These are phyloP conservation scores for Rubroboletus satanas DNA, from an alignment of 768 basidiomycete genomes.

Conservation along the genomic window DNA sequence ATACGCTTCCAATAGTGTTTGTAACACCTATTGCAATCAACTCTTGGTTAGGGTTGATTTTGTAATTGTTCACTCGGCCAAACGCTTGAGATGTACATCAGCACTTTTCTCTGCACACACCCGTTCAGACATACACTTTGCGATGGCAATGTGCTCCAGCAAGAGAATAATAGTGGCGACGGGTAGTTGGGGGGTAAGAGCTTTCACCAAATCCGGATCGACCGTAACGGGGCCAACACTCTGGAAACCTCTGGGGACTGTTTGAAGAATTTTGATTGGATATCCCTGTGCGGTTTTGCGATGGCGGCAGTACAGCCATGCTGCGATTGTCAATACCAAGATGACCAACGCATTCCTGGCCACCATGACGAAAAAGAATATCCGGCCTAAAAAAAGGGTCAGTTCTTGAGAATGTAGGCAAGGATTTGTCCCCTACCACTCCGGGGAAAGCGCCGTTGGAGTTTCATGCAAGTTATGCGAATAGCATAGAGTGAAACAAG, in stretches of 20 bases:
- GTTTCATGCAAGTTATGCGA: slow-evolving; percentile 49
- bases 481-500: slow-evolving; percentile 69
- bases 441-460: slow-evolving; percentile 58
- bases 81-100: slow-evolving; percentile 58
- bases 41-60: slow-evolving; percentile 91
- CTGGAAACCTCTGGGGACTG: slow-evolving; percentile 82
- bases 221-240: slow-evolving; percentile 47
- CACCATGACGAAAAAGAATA: slow-evolving; percentile 76
- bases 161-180: slow-evolving; percentile 86
- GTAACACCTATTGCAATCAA: slow-evolving; percentile 97
- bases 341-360: slow-evolving; percentile 85
- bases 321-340: slow-evolving; percentile 78
- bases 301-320: slow-evolving; percentile 79
- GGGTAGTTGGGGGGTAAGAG: slow-evolving; percentile 72
- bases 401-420: not conserved
- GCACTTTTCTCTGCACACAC: not conserved
- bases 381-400: slow-evolving; percentile 42
- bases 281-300: slow-evolving; percentile 57
- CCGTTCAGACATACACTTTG: slow-evolving; percentile 64
- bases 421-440: slow-evolving; percentile 40
- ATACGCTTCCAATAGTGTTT: slow-evolving; percentile 85
- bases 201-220: slow-evolving; percentile 49
- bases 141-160: slow-evolving; percentile 94
- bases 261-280: slow-evolving; percentile 79
- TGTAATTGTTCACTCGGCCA: slow-evolving; percentile 92